A percentile compares a stretch with the other conserved stretches of the same genome.
phyloP scores from a whole-genome alignment of 306 rosid species.

The Begonia masoniana region DNA sequence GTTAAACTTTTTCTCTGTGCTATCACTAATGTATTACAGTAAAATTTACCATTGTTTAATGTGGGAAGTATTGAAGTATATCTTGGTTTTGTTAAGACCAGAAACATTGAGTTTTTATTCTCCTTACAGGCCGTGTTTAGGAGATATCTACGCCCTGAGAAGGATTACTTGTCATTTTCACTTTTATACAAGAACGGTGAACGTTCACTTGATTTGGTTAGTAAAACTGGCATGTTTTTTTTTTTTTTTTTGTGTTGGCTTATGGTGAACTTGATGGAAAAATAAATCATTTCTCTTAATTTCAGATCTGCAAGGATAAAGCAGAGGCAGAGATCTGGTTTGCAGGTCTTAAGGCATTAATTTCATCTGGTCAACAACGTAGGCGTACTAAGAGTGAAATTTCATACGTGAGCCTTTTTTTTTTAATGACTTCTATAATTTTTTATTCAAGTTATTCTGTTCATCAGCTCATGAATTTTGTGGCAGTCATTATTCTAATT shows the following conservation, averaged over 20 bases:
- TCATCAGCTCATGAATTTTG: too few species aligned
- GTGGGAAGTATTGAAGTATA: too few species aligned
- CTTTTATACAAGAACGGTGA: conserved; percentile 65
- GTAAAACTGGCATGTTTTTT: conserved; percentile 15
- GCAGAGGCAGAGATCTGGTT: conserved; percentile 80
- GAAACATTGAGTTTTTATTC: conserved; percentile 2
- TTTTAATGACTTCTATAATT: too few species aligned
- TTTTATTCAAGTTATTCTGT: too few species aligned
- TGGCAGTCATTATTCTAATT: too few species aligned
- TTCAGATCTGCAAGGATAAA: conserved; percentile 92
- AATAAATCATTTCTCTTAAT: conserved; percentile 11
- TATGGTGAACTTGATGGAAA: neutral
- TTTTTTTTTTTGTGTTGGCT: neutral
- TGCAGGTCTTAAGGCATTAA: conserved; percentile 60
- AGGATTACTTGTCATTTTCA: conserved; percentile 84
- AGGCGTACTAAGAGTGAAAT: conserved; percentile 45
- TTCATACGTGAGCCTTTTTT: conserved; percentile 42
- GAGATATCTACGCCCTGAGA: conserved; percentile 87
- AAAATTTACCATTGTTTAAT: too few species aligned
- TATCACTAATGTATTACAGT: too few species aligned
- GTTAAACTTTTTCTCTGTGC: conserved; percentile 15
- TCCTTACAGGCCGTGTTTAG: conserved; percentile 70
- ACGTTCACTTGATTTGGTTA: conserved; percentile 87
- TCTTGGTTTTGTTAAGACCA: too few species aligned
- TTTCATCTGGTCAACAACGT: conserved; percentile 34